Evolutionary conservation across 2,329 filamentous ascomycete genomes (phyloP).

Genomic region (Hortaea werneckii): DNA sequence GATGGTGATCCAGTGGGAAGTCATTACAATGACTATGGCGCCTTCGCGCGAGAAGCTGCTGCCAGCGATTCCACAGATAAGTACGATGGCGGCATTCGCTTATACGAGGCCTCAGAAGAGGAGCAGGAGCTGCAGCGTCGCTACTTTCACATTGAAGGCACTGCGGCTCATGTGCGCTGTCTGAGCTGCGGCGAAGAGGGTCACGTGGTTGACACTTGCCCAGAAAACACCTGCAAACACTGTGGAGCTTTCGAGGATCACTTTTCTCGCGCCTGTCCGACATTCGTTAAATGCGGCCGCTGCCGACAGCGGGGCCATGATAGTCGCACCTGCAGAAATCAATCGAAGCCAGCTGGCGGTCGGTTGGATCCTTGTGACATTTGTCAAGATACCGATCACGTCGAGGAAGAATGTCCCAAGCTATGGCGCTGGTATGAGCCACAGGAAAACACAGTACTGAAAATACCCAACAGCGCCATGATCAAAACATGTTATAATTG

Average conservation of each 20-base stretch:
- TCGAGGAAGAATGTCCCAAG: conserved; percentile 16
- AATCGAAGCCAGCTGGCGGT: conserved; percentile 2
- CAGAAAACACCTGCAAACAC: conserved; percentile 4
- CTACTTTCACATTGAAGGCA: conserved; percentile 8
- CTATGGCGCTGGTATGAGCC: conserved; percentile 11
- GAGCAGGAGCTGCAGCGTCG: conserved; percentile 10
- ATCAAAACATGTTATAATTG: conserved; percentile 13
- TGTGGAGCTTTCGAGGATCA: conserved; percentile 7
- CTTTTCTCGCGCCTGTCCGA: conserved; percentile 9
- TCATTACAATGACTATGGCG: no score
- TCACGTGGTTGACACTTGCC: conserved; percentile 9
- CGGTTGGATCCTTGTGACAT: conserved; percentile 11
- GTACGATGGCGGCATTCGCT: neutral
- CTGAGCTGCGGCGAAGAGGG: conserved; percentile 10
- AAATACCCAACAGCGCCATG: conserved; percentile 4
- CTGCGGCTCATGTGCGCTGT: conserved; percentile 8
- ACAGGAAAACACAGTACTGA: neutral
- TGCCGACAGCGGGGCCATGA: conserved; percentile 13
- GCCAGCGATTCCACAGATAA: neutral
- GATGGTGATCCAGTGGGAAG: no score
- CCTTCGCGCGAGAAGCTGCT: no score
- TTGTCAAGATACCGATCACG: conserved; percentile 11
- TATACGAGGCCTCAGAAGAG: conserved; percentile 5
- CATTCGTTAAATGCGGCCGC: conserved; percentile 9
- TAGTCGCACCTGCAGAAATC: conserved; percentile 2